phyloP scores from a whole-genome alignment of 257 asterid genomes.

The Ophiorrhiza pumila region DNA sequence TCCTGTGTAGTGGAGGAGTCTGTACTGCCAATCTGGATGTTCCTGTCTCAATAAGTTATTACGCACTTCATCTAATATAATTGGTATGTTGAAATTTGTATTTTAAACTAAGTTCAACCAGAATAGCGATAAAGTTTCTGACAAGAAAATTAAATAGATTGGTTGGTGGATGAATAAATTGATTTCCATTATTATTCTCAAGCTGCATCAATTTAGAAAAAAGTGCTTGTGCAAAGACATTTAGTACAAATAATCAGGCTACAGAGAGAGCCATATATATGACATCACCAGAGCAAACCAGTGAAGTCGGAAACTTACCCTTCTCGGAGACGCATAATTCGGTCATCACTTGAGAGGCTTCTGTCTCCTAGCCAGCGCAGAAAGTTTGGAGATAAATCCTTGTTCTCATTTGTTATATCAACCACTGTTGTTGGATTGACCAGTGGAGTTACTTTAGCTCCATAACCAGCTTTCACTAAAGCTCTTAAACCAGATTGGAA shows the following conservation, averaged over 20 bases:
- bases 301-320: constrained; percentile 30
- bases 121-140: not conserved
- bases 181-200: not conserved
- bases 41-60: not conserved
- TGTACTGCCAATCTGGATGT: not conserved
- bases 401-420: constrained; percentile 39
- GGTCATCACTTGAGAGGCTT: constrained; percentile 54
- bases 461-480: constrained; percentile 61
- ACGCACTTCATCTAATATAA: not conserved
- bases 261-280: not conserved
- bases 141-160: not conserved
- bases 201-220: not conserved
- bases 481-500: constrained; percentile 62
- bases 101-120: not conserved
- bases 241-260: not conserved
- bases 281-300: not conserved
- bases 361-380: constrained; percentile 50
- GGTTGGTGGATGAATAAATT: too few species aligned
- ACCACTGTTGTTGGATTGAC: constrained; percentile 44
- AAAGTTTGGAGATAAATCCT: constrained; percentile 44
- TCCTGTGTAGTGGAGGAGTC: not conserved
- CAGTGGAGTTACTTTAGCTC: constrained; percentile 54
- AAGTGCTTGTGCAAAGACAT: not conserved
- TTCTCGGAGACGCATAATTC: constrained; percentile 56
- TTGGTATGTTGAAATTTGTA: not conserved